These are phyloP conservation scores for Solanum appendiculatum DNA, from an alignment of 257 asterid genomes.

Conservation along the genomic window DNA sequence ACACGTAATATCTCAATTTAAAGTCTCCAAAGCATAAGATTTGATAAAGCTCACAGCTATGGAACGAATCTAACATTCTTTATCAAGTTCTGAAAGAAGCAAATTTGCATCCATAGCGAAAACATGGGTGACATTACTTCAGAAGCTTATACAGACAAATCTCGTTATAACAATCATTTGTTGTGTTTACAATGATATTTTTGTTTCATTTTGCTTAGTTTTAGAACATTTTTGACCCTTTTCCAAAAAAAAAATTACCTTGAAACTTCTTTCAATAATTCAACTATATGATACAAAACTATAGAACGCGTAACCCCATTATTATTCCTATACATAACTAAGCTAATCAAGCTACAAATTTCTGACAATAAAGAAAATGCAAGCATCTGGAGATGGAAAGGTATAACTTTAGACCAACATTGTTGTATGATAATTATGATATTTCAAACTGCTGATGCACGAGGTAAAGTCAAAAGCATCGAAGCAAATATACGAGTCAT, in stretches of 20 bases:
- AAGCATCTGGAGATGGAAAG: not conserved
- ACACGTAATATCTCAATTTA: not conserved
- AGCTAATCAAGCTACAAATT: not conserved
- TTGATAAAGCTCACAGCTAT: conserved; percentile 37
- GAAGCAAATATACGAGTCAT: not conserved
- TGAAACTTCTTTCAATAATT: not conserved
- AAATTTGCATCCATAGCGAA: conserved; percentile 46
- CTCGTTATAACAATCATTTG: not conserved
- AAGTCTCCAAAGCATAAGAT: not conserved
- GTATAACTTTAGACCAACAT: not conserved
- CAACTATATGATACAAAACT: not conserved
- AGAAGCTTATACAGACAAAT: not conserved
- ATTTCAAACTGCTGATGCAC: not conserved
- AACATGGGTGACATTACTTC: conserved; percentile 36
- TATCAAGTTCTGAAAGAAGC: conserved; percentile 32
- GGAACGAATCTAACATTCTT: conserved; percentile 30
- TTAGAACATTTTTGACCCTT: not conserved
- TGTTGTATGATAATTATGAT: not conserved
- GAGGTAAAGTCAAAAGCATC: not conserved
- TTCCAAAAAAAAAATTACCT: not conserved
- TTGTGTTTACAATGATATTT: too few species aligned
- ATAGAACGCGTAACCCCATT: not conserved
- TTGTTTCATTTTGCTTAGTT: not conserved
- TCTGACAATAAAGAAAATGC: not conserved
- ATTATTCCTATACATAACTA: not conserved